These are phyloP conservation scores for Lecanicillium sp. DNA, from an alignment of 2,329 filamentous ascomycete genomes.

Conservation along the genomic window DNA sequence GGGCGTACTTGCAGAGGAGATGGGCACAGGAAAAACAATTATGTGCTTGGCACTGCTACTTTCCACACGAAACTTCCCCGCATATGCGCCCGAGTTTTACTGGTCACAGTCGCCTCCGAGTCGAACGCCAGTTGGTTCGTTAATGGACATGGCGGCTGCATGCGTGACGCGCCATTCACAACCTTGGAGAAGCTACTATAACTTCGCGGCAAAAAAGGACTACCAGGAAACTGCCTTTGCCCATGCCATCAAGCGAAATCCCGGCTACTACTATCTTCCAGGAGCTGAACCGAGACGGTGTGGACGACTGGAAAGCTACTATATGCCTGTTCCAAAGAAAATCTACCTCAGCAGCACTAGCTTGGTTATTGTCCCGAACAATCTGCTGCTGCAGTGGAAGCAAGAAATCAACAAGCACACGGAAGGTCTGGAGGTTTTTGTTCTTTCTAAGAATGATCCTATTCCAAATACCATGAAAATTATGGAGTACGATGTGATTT, in stretches of 20 bases:
- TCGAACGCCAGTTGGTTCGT: slow-evolving; percentile 47
- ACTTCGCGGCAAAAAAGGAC: slow-evolving; percentile 39
- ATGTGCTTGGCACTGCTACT: slow-evolving; percentile 76
- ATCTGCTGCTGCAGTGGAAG: slow-evolving; percentile 79
- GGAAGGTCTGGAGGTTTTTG: slow-evolving; percentile 55
- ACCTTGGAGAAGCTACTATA: slow-evolving; percentile 64
- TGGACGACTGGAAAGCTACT: slow-evolving; percentile 11
- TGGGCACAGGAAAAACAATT: slow-evolving; percentile 81
- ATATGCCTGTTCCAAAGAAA: slow-evolving; percentile 33
- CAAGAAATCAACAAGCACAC: slow-evolving; percentile 77
- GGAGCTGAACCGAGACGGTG: slow-evolving; percentile 31
- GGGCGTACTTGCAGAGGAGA: slow-evolving; percentile 74
- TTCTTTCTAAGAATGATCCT: slow-evolving; percentile 48
- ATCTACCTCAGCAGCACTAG: slow-evolving; percentile 64
- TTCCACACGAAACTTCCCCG: slow-evolving; percentile 64
- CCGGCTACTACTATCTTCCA: slow-evolving; percentile 53
- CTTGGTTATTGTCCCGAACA: slow-evolving; percentile 74
- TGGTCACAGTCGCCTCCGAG: slow-evolving; percentile 33
- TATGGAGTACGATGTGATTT: slow-evolving; percentile 63
- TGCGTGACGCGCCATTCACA: slow-evolving; percentile 59
- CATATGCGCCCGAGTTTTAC: slow-evolving; percentile 59
- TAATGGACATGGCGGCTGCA: slow-evolving; percentile 72
- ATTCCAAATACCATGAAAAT: slow-evolving; percentile 57
- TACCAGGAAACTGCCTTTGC: slow-evolving; percentile 50
- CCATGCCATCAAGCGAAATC: slow-evolving; percentile 50